A percentile compares a stretch with the other conserved stretches of the same genome.
These are phyloP conservation scores for Epichloe sp. DNA, from an alignment of 2,329 filamentous ascomycete species.

Conservation along the genomic window DNA sequence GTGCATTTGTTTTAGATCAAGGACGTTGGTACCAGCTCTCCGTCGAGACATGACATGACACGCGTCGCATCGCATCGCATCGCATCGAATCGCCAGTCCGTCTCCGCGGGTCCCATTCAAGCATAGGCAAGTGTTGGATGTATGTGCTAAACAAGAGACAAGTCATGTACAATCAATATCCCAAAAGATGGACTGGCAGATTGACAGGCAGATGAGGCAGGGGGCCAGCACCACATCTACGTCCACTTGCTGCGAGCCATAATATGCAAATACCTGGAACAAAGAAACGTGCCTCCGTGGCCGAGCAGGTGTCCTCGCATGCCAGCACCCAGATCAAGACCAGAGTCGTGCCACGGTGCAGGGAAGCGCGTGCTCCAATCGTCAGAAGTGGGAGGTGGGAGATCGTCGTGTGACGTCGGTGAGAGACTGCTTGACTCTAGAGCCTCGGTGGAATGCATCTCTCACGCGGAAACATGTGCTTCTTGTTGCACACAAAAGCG, in stretches of 20 bases:
- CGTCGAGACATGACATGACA: neutral
- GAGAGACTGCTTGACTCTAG: slow-evolving; percentile 2
- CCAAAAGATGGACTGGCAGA: too few species aligned
- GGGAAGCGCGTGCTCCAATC: neutral
- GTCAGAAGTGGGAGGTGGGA: neutral
- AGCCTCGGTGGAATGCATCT: neutral
- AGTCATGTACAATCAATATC: neutral
- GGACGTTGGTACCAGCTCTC: neutral
- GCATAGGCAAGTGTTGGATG: neutral
- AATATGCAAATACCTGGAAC: too few species aligned
- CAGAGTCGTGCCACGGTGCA: neutral
- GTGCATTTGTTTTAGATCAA: neutral
- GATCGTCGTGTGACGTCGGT: slow-evolving; percentile 4
- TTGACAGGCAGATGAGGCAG: too few species aligned
- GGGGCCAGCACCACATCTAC: too few species aligned
- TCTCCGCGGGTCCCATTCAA: neutral
- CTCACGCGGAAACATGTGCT: too few species aligned
- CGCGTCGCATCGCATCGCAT: neutral
- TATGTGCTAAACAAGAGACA: neutral
- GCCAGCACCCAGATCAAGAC: neutral
- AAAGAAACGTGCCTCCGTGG: too few species aligned
- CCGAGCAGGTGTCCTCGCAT: too few species aligned
- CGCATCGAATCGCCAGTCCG: neutral
- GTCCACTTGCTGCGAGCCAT: too few species aligned
- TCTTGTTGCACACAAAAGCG: neutral